phyloP scores from a whole-genome alignment of 768 basidiomycete species.

The Trametes sanguinea region DNA sequence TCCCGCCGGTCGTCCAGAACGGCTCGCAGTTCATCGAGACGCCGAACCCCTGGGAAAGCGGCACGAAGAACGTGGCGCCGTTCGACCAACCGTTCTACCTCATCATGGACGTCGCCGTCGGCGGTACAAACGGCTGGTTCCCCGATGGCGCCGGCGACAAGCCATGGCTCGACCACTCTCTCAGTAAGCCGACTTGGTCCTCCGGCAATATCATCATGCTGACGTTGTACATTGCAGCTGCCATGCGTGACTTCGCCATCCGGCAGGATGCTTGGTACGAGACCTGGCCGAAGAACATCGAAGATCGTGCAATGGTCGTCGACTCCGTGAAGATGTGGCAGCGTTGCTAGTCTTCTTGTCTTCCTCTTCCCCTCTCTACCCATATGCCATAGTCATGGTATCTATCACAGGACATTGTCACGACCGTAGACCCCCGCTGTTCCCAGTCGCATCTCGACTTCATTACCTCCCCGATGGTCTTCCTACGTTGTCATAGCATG shows the following conservation, averaged over 20 bases:
- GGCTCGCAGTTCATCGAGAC: constrained; percentile 65
- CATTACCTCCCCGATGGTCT: no score
- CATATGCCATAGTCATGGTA: neutral
- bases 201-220: neutral
- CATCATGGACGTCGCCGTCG: constrained; percentile 79
- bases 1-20: constrained; percentile 60
- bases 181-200: constrained; percentile 29
- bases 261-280: constrained; percentile 65
- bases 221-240: constrained; percentile 42
- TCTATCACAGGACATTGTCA: neutral
- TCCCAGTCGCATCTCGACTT: no score
- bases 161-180: constrained; percentile 78
- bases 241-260: constrained; percentile 68
- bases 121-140: constrained; percentile 93
- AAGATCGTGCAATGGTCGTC: constrained; percentile 68
- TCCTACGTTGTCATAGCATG: no score
- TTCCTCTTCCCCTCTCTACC: neutral
- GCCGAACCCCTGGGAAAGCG: constrained; percentile 73
- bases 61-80: constrained; percentile 67
- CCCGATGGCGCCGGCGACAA: constrained; percentile 75
- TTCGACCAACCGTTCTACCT: constrained; percentile 91
- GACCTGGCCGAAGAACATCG: constrained; percentile 68
- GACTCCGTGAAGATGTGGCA: constrained; percentile 85
- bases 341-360: constrained; percentile 44
- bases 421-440: neutral